phyloP scores from a whole-genome alignment of 768 basidiomycete species.

The Lactifluus piperatus region DNA sequence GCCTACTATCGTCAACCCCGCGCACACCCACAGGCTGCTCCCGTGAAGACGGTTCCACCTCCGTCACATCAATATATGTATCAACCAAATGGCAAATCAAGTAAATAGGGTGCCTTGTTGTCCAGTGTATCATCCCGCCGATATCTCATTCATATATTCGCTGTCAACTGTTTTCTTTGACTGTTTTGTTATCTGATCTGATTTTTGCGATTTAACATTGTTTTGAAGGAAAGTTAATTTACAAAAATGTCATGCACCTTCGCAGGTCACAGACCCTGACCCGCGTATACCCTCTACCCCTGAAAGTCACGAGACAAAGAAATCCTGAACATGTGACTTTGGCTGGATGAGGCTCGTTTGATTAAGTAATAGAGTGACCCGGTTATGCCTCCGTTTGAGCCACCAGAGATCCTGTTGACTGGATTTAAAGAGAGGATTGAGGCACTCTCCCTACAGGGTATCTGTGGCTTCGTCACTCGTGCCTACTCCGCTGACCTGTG shows the following conservation, averaged over 20 bases:
- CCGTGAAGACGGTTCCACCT: constrained; percentile 8
- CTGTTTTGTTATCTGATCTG: not conserved
- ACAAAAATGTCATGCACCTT: not conserved
- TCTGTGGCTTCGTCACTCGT: not conserved
- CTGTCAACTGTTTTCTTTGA: constrained; percentile 3
- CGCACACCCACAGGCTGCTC: not conserved
- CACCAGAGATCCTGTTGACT: constrained; percentile 7
- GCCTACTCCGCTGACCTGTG: not conserved
- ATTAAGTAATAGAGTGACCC: no score
- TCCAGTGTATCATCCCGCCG: not conserved
- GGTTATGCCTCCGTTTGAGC: constrained; percentile 19
- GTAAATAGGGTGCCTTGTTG: not conserved
- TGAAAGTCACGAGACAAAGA: not conserved
- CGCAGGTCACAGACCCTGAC: not conserved
- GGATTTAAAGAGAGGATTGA: constrained; percentile 19
- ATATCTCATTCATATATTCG: not conserved
- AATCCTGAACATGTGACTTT: not conserved
- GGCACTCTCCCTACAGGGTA: constrained; percentile 16
- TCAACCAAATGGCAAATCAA: constrained; percentile 19
- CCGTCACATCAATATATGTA: constrained; percentile 17
- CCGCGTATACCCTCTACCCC: not conserved
- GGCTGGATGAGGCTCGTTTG: not conserved
- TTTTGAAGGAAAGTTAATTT: not conserved
- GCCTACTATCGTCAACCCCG: constrained; percentile 15
- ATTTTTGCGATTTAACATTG: not conserved